Evolutionary conservation across 208 protist genomes (phyloP), one percentile per base, ranked within the genome.

Genomic region (Novymonas esmeraldas): DNA sequence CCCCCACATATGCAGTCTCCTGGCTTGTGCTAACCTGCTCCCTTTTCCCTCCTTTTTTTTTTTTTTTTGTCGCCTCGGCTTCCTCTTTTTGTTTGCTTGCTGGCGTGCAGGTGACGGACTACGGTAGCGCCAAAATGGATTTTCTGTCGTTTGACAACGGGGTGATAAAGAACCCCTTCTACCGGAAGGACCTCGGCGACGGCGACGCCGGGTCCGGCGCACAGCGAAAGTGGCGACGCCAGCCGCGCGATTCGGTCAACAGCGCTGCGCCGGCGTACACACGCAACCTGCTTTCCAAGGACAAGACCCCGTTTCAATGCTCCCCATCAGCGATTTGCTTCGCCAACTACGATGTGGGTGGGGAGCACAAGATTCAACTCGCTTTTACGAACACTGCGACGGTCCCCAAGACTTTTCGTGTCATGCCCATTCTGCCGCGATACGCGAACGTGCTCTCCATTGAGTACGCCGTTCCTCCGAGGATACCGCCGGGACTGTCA

Each of bases 371-470:
- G 5, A 64, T 72, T 14, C 59, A 36, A n/a, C 56, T 98, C 20
- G 75, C 64, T 20, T 71, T 98, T 0, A 94, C 87, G 24, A 98
- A 98, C 62, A 87, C 85, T 13, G 84, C 84, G 18, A 84, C 73
- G 39, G 68, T 65, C 0, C 87, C 92, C 38, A 87, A 72, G 33
- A 88, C 71, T 18, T 97, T 98, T 79, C 72, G 86, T 39, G 69
- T 95, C 28, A 72, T 89, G 50, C 84, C 88, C 0, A 82, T 98
- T 45, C 78, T 79, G 20, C 71, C 84, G 29, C 76, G 82, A 22
- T 87, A 83, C 52, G 73, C 61, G 14, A 81, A 92, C 22, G 81
- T 84, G 39, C 55, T 98, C 34, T 46, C 39, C 20, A 34, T 95
- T 10, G 50, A 79, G 4, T 95, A 95, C 63, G 51, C 26, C 26